Evolutionary conservation across 495 filamentous ascomycete genomes (phyloP).

Genomic region (Trichoderma virens): DNA sequence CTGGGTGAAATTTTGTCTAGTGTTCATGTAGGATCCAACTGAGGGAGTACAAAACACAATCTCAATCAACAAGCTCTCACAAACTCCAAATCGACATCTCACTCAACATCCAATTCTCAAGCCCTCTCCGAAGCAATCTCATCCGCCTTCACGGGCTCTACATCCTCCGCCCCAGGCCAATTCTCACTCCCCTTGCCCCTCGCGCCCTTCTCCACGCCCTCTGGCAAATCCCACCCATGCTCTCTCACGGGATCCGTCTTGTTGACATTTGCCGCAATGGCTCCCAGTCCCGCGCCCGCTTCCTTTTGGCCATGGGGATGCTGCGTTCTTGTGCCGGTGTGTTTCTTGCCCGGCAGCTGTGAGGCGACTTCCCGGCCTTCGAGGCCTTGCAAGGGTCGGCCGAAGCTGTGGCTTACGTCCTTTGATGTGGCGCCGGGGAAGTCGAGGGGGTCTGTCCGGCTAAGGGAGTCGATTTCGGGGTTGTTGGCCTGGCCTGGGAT

Average conservation of each 20-base stretch:
- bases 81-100: background rate
- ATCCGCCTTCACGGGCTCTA: background rate
- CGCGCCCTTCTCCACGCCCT: background rate
- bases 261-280: background rate
- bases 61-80: background rate
- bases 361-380: background rate
- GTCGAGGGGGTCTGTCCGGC: background rate
- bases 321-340: background rate
- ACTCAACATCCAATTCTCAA: background rate
- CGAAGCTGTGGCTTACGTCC: background rate
- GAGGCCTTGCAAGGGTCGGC: background rate
- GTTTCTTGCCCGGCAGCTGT: background rate
- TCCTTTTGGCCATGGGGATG: background rate
- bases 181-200: background rate
- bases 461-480: background rate
- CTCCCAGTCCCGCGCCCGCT: background rate
- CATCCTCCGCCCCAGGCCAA: background rate
- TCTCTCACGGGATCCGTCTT: background rate
- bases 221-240: background rate
- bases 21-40: too few species aligned
- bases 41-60: background rate
- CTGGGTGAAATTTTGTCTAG: too few species aligned
- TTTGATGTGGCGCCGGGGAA: constrained; percentile 4
- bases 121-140: background rate
- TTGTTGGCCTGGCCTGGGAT: constrained; percentile 6